Evolutionary conservation across 129 eudicot genomes (phyloP), one percentile per base, ranked within the genome.

Genomic region (Ambrosia artemisiifolia): DNA sequence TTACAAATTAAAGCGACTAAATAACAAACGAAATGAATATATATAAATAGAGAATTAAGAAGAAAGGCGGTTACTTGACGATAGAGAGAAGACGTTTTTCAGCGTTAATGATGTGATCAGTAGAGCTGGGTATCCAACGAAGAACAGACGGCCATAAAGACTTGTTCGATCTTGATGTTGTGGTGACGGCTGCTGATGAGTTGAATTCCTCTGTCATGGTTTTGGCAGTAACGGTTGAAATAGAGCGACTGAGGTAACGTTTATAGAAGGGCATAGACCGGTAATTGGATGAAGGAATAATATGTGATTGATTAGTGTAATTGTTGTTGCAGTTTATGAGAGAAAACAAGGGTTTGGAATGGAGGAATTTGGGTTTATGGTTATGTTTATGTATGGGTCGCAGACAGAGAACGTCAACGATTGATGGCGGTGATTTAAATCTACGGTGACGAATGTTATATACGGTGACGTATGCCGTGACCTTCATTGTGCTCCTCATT

Each of bases 41-140:
- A 40, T 16, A 47, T 28, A 12, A 19, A 13, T 14, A 7, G 6
- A 48, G 8, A 32, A 11, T 6, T 44, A 44, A 17, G 59, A 30
- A n/a, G 17, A 63, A 66, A 73, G 48, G 51, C 73, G 69, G 38
- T 63, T 86, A 92, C 98, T 81, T 94, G 85, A 94, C 87, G 38
- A 94, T 66, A 70, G 98, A 94, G 50, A 94, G 93, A 16, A 94
- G 95, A 20, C 97, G 91, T 14, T 90, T 94, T 72, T 94, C 96
- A 67, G 96, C 87, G 51, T 84, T 88, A 59, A 94, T 87, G 70
- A 90, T 90, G 82, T 86, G 98, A 40, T 94, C 98, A 82, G 96
- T 85, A 33, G 98, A 94, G 56, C 86, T 87, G 6, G 94, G 96
- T 33, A 87, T 87, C 96, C 96, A 90, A 3, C 96, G 86, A 36